Percentiles rank a stretch among this genome's conserved stretches.
Evolutionary conservation across 2,329 filamentous ascomycete species (phyloP).

Genomic region (Calonectria ilicicola): DNA sequence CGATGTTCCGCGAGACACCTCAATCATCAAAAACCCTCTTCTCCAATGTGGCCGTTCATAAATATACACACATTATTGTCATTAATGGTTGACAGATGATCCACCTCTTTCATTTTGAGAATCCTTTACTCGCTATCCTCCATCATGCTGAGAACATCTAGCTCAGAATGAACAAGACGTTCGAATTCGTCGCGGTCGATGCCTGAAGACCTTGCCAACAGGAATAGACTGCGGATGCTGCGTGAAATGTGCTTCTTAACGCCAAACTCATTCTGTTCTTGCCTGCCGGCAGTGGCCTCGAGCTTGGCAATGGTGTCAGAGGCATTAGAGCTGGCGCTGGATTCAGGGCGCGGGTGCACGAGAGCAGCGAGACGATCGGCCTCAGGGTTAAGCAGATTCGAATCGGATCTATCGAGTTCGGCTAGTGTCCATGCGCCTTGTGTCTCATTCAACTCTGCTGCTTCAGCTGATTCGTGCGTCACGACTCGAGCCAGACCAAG

Average conservation of each 20-base stretch:
- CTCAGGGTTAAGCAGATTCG: slow-evolving; percentile 41
- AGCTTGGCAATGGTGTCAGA: slow-evolving; percentile 71
- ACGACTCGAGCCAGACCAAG: slow-evolving; percentile 37
- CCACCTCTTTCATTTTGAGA: neutral
- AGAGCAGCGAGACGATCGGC: slow-evolving; percentile 54
- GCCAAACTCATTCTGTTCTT: slow-evolving; percentile 75
- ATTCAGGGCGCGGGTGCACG: slow-evolving; percentile 69
- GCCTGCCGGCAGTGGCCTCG: slow-evolving; percentile 66
- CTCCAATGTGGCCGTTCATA: neutral
- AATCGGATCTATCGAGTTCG: slow-evolving; percentile 56
- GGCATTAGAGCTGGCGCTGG: slow-evolving; percentile 68
- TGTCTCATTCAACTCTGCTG: slow-evolving; percentile 41
- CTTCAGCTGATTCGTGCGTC: slow-evolving; percentile 30
- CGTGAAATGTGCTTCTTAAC: slow-evolving; percentile 84
- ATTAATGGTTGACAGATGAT: slow-evolving; percentile 9
- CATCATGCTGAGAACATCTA: slow-evolving; percentile 77
- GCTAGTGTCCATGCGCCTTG: slow-evolving; percentile 57
- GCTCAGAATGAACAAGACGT: slow-evolving; percentile 75
- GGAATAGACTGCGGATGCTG: slow-evolving; percentile 81
- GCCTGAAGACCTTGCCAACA: slow-evolving; percentile 76
- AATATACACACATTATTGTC: slow-evolving; percentile 1
- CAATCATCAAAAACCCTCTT: neutral
- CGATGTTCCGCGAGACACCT: slow-evolving; percentile 15
- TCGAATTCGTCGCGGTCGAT: slow-evolving; percentile 83
- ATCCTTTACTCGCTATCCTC: slow-evolving; percentile 62